phyloP scores from a whole-genome alignment of 139 green algal genomes.

The Closterium sp. region DNA sequence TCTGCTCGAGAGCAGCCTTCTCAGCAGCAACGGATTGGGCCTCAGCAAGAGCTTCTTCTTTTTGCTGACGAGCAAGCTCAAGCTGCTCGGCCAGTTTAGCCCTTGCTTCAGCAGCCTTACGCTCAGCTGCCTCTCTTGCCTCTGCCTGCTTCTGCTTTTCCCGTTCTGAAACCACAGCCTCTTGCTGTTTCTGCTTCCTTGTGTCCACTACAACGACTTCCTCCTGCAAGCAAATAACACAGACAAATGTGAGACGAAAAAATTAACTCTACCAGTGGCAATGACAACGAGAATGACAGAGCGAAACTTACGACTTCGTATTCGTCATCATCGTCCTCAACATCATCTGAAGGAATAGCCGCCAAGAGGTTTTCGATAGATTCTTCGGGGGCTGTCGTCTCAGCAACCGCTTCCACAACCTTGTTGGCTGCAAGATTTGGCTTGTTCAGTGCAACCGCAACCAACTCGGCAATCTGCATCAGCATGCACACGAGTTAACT shows the following conservation, averaged over 20 bases:
- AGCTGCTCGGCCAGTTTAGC: not conserved
- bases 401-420: slow-evolving; percentile 80
- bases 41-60: not conserved
- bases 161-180: not conserved
- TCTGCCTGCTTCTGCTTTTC: not conserved
- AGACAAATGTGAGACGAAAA: not conserved
- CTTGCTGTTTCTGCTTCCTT: not conserved
- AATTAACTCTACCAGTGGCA: not conserved
- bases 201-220: not conserved
- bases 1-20: slow-evolving; percentile 10
- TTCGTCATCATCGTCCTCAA: not conserved
- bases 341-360: not conserved
- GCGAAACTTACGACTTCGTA: not conserved
- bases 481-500: not conserved
- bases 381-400: slow-evolving; percentile 51
- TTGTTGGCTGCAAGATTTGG: slow-evolving; percentile 76
- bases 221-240: not conserved
- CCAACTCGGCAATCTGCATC: slow-evolving; percentile 81
- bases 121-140: not conserved
- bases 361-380: slow-evolving; percentile 29
- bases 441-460: slow-evolving; percentile 63
- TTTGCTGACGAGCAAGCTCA: not conserved
- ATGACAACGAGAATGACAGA: not conserved
- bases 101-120: not conserved
- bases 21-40: slow-evolving; percentile 8